Evolutionary conservation across 78 protist species (phyloP).

Genomic region (Diacronema lutheri): DNA sequence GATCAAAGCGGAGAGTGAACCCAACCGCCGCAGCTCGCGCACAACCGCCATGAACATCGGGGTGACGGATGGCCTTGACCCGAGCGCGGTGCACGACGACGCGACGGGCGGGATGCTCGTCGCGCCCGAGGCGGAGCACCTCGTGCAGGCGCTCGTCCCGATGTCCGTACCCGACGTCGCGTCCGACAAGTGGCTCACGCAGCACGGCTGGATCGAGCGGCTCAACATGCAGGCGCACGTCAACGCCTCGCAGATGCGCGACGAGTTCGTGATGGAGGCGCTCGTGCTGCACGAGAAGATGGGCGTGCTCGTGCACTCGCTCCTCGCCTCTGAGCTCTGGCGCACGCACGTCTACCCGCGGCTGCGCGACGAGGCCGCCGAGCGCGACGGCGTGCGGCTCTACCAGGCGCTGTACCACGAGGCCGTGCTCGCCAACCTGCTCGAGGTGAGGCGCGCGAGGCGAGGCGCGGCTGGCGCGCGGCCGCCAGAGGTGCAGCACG

Average conservation of each 20-base stretch:
- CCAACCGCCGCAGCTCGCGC: too few relatives aligned
- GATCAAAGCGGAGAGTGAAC: too few relatives aligned
- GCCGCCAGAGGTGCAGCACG: too few relatives aligned
- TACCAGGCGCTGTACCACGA: constrained; percentile 18
- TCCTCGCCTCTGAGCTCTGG: constrained; percentile 6
- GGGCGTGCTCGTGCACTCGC: constrained; percentile 1
- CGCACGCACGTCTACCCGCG: neutral
- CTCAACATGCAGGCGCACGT: constrained; percentile 34
- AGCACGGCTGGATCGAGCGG: neutral
- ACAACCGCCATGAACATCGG: too few relatives aligned
- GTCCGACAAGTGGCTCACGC: neutral
- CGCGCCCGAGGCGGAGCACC: constrained; percentile 27
- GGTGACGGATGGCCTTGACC: too few relatives aligned
- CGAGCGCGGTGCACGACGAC: too few relatives aligned
- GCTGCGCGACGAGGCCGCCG: neutral
- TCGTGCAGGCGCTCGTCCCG: neutral
- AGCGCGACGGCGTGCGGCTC: neutral
- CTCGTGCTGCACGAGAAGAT: constrained; percentile 3
- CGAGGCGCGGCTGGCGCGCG: too few relatives aligned
- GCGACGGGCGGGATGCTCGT: too few relatives aligned
- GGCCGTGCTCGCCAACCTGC: constrained; percentile 25
- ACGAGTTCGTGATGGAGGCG: constrained; percentile 31
- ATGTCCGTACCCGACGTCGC: neutral
- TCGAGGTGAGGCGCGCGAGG: too few relatives aligned
- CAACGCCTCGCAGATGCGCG: neutral